Evolutionary conservation across 257 asterid species (phyloP), one percentile per base, ranked within the genome.

Genomic region (Galeopsis tetrahit): DNA sequence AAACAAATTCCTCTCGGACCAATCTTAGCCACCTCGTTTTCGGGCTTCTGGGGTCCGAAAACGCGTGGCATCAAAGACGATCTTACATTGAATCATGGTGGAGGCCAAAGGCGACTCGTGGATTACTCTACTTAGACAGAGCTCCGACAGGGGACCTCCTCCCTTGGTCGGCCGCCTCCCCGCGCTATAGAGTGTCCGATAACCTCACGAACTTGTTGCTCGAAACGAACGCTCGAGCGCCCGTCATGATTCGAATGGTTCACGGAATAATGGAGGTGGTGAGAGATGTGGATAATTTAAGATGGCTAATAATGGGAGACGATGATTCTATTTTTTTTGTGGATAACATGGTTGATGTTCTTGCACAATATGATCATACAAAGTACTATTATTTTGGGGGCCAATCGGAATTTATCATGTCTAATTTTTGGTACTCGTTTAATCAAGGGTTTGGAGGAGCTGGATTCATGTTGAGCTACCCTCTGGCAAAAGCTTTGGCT

Each of bases 301-400:
- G 97, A 21, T 90, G 97, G 97, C 53, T 87, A 0, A 84, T 91
- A 0, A 89, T 91, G 95, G 97, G 95, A 6, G 96, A 89, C 34
- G 97, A 91, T 34, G 97, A 91, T 53, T 78, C 97, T 0, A 15
- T 91, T 1, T 89, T 91, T 48, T 83, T 91, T 3, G 73, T 89
- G 9, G 97, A 91, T 34, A 91, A 91, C 59, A 52, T 87, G 43
- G 87, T 87, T 9, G 91, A 87, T 31, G 80, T 84, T 35, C 78
- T 91, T 0, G 51, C 75, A 0, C 9, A 55, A 4, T 76, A 75
- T 14, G 96, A 91, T 81, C 95, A 91, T 11, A 85, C 66, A 0
- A 87, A 87, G 78, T 84, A 82, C 5, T 75, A 77, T 51, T 91
- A 89, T 67, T 63, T 91, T 0, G 97, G 96, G 0, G 88, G 82